A percentile compares a stretch with the other conserved stretches of the same genome.
phyloP scores from a whole-genome alignment of 169 alveolate species.

The Plasmodium sp. region DNA sequence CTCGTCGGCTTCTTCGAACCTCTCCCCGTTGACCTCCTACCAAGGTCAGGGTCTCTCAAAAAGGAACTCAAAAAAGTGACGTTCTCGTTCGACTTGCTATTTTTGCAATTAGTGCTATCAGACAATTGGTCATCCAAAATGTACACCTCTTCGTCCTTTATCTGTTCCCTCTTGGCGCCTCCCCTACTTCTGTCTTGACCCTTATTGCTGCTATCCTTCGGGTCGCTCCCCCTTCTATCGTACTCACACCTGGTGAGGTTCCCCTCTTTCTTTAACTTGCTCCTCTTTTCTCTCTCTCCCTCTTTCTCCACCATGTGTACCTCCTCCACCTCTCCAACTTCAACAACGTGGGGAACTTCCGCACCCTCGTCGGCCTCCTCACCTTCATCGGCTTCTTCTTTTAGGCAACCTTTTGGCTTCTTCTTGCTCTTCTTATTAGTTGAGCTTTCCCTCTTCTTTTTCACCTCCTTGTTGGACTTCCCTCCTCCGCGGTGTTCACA shows the following conservation, averaged over 20 bases:
- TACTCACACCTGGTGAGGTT: background rate
- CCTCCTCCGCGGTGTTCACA: background rate
- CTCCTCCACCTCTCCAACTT: background rate
- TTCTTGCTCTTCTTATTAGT: conserved; percentile 22
- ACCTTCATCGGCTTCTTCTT: background rate
- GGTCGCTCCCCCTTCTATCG: background rate
- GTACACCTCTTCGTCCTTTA: background rate
- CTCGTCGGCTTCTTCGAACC: background rate
- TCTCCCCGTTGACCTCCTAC: background rate
- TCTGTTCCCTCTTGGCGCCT: background rate
- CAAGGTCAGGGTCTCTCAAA: background rate
- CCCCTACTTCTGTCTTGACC: background rate
- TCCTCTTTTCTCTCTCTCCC: background rate
- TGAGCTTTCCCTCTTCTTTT: conserved; percentile 1
- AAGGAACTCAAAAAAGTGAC: conserved; percentile 20
- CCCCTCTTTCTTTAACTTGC: background rate
- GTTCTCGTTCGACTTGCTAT: conserved; percentile 16
- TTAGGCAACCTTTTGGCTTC: background rate
- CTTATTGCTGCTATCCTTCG: background rate
- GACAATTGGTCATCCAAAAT: background rate
- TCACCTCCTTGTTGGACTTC: background rate
- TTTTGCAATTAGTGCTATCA: background rate
- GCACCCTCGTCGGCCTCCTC: background rate
- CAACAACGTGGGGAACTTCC: background rate
- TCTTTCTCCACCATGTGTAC: background rate